Conservation (phyloP, 1,284 basidiomycete genomes). For the Sanghuangporus sanghuang region DNA sequence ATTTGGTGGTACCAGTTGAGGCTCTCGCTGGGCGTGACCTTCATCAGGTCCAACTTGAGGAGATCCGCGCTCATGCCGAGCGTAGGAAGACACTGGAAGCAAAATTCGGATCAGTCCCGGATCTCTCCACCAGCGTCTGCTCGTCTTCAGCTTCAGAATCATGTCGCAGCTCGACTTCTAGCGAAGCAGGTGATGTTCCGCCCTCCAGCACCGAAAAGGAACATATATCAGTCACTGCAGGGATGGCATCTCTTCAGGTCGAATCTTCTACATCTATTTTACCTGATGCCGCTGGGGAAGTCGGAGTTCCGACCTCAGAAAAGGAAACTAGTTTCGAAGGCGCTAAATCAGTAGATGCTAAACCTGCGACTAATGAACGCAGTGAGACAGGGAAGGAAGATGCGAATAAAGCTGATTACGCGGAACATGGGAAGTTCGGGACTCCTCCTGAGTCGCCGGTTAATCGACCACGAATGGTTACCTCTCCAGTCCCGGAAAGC, state of each 20-base stretch:
- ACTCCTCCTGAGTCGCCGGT: not conserved
- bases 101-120: not conserved
- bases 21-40: conserved; percentile 10
- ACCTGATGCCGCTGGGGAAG: too few species aligned
- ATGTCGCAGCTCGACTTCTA: not conserved
- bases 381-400: not conserved
- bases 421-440: not conserved
- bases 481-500: not conserved
- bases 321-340: not conserved
- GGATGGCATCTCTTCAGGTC: not conserved
- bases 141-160: not conserved
- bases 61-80: not conserved
- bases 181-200: not conserved
- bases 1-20: conserved; percentile 9
- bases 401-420: not conserved
- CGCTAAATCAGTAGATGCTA: not conserved
- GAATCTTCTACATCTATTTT: not conserved
- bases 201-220: not conserved
- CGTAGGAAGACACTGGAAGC: conserved; percentile 8
- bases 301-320: too few species aligned
- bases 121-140: not conserved
- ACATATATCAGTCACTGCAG: not conserved
- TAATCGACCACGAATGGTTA: not conserved
- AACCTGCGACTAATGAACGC: not conserved
- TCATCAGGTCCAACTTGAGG: conserved; percentile 11